Evolutionary conservation across 768 basidiomycete species (phyloP), one percentile per base, ranked within the genome.

Genomic region (Macrolepiota fuliginosa): DNA sequence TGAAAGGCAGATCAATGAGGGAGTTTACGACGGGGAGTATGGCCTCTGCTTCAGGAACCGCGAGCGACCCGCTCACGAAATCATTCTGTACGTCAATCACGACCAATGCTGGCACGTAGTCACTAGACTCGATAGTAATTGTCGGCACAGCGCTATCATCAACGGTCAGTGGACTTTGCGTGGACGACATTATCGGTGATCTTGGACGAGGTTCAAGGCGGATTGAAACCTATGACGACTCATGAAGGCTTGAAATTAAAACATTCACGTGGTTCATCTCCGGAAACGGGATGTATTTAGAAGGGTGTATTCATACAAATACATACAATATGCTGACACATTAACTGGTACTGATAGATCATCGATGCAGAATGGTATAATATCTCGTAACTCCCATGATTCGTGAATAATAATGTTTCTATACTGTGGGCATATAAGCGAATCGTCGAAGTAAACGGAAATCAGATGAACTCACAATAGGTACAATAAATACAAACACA

Each of bases 1-100:
- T 73, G 70, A 87, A 87, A 10, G 85, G 84, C 19, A 83, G 74
- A 4, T 77, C 67, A 55, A 94, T 79, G 42, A 93, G 79, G n/a
- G 69, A 68, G 65, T 85, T 81, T 51, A 92, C 79, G 7, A 73
- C 69, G 0, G 79, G 77, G 54, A 94, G 72, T 59, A 92, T 85
- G 4, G 77, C 74, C 32, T 79, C 74, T 0, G 84, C 92, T 19
- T 78, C 79, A 1, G 83, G 76, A 12, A 92, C 90, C 2, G 91
- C 86, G 39, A 96, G 83, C 4, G 86, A 81, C 2, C 92, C 93
- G 19, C 75, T 71, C 27, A 93, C 82, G 67, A 96, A 96, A 71
- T 96, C 93, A 68, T 91, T 83, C 70, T 96, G 93, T 72, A 92
- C 81, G 69, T 94, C 92, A 39, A 94, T 76, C 58, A 93, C 81